Evolutionary conservation across 306 rosid genomes (phyloP).

Genomic region (Luffa acutangula): DNA sequence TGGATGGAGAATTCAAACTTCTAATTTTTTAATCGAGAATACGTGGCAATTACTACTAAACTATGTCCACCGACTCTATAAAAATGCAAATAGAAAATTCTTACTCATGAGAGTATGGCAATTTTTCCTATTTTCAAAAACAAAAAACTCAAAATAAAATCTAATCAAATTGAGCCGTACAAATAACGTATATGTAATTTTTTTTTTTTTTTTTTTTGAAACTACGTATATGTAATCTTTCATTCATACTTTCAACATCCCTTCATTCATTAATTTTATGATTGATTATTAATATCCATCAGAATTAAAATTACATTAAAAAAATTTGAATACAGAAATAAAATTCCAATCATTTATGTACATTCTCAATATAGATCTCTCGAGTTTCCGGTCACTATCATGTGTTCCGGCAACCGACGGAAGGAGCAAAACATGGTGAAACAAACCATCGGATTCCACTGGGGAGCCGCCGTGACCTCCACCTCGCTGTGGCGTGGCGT

Average conservation of each 20-base stretch:
- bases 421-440: constrained; percentile 79
- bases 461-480: constrained; percentile 69
- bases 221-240: too few relatives aligned
- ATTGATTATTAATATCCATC: neutral
- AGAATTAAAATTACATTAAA: neutral
- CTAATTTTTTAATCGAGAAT: too few relatives aligned
- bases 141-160: neutral
- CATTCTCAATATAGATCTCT: neutral
- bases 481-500: constrained; percentile 73
- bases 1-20: too few relatives aligned
- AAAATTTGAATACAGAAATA: neutral
- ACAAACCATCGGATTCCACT: constrained; percentile 64
- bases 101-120: too few relatives aligned
- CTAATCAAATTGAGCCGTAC: too few relatives aligned
- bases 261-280: too few relatives aligned
- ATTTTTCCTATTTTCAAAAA: neutral
- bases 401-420: constrained; percentile 67
- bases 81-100: too few relatives aligned
- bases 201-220: too few relatives aligned
- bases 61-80: too few relatives aligned
- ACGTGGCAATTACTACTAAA: too few relatives aligned
- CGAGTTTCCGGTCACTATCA: constrained; percentile 47
- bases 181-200: too few relatives aligned
- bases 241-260: too few relatives aligned
- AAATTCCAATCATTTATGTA: neutral